phyloP scores from a whole-genome alignment of 139 green algal species.

The Asterochloris erici region DNA sequence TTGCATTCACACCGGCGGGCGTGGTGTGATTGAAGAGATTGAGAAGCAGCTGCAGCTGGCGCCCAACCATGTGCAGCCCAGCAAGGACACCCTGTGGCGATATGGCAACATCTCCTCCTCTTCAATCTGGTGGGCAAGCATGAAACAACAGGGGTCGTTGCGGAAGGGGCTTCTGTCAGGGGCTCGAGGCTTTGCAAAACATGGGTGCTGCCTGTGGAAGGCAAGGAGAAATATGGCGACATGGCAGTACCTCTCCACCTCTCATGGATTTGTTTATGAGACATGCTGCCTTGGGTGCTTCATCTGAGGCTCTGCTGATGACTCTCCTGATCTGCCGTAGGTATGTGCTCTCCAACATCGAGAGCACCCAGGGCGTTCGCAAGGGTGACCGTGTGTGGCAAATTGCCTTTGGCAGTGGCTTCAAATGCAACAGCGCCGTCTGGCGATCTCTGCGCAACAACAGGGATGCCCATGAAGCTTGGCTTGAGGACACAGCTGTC shows the following conservation, averaged over 20 bases:
- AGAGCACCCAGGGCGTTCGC: slow-evolving; percentile 48
- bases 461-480: slow-evolving; percentile 35
- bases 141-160: no score
- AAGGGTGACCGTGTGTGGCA: slow-evolving; percentile 76
- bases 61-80: slow-evolving; percentile 62
- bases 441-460: slow-evolving; percentile 71
- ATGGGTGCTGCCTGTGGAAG: no score
- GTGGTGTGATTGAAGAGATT: slow-evolving; percentile 93
- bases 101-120: slow-evolving; percentile 62
- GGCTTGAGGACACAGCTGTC: slow-evolving; percentile 14
- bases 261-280: background rate
- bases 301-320: background rate
- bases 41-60: slow-evolving; percentile 90
- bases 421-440: slow-evolving; percentile 96
- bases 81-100: slow-evolving; percentile 72
- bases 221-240: no score
- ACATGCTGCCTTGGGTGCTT: background rate
- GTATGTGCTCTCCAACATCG: slow-evolving; percentile 62
- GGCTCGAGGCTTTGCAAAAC: no score
- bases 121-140: slow-evolving; percentile 43
- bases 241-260: no score
- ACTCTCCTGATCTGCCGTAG: slow-evolving; percentile 2
- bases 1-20: slow-evolving; percentile 96
- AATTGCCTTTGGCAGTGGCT: slow-evolving; percentile 90
- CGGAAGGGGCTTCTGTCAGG: no score